Evolutionary conservation across 1,284 basidiomycete species (phyloP).

Genomic region (Naganishia liquefaciens): DNA sequence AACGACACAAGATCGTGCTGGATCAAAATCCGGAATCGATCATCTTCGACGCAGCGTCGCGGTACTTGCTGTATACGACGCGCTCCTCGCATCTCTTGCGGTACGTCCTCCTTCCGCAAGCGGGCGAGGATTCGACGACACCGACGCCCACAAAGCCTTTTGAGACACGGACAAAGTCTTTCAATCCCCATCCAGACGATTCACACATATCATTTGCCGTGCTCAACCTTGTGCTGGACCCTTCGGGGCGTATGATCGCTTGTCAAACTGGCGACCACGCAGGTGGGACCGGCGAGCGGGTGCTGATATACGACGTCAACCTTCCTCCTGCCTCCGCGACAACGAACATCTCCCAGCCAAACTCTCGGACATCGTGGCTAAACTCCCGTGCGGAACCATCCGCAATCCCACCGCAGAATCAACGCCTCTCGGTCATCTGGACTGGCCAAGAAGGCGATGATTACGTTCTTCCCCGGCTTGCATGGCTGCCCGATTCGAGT

Average conservation of each 20-base stretch:
- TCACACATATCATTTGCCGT: slow-evolving; percentile 59
- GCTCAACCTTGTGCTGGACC: slow-evolving; percentile 60
- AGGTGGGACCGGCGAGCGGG: slow-evolving; percentile 44
- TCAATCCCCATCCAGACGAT: slow-evolving; percentile 52
- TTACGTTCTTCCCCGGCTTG: slow-evolving; percentile 53
- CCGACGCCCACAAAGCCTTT: slow-evolving; percentile 30
- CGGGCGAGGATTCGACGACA: neutral
- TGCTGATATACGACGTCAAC: slow-evolving; percentile 46
- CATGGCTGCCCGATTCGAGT: slow-evolving; percentile 50
- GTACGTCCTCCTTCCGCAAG: slow-evolving; percentile 38
- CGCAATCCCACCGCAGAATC: slow-evolving; percentile 14
- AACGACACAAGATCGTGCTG: slow-evolving; percentile 38
- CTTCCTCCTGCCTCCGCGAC: neutral
- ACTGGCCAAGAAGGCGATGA: slow-evolving; percentile 46
- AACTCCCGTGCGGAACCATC: slow-evolving; percentile 3
- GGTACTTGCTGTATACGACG: slow-evolving; percentile 46
- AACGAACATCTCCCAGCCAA: neutral
- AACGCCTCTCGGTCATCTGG: slow-evolving; percentile 49
- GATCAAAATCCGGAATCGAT: slow-evolving; percentile 51
- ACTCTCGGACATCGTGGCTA: neutral
- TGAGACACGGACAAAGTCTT: slow-evolving; percentile 41
- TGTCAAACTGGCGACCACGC: slow-evolving; percentile 54
- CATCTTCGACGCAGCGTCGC: slow-evolving; percentile 42
- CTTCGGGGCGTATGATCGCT: slow-evolving; percentile 47
- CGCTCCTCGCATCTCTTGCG: slow-evolving; percentile 45